Evolutionary conservation across 2,329 filamentous ascomycete species (phyloP).

Genomic region (Neobulgaria alba): DNA sequence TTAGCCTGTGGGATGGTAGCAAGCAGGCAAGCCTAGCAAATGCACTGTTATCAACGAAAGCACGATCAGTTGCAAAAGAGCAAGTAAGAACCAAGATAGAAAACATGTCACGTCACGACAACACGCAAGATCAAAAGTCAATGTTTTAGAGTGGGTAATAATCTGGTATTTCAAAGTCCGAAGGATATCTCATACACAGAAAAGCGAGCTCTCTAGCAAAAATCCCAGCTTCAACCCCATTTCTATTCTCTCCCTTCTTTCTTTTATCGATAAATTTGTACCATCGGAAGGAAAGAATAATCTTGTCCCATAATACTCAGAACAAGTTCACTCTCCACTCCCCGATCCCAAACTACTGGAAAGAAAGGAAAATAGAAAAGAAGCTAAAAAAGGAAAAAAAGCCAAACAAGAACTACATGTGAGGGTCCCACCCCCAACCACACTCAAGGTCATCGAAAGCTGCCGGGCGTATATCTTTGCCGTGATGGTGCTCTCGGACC

Average conservation of each 20-base stretch:
- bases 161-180: constrained; percentile 27
- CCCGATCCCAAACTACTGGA: constrained; percentile 12
- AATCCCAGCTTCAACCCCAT: constrained; percentile 3
- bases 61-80: too few species aligned
- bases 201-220: constrained; percentile 28
- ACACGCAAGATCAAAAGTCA: too few species aligned
- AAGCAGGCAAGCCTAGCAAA: too few species aligned
- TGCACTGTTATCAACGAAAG: too few species aligned
- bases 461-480: constrained; percentile 51
- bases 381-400: constrained; percentile 5
- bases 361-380: constrained; percentile 8
- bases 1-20: too few species aligned
- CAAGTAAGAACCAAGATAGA: too few species aligned
- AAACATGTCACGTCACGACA: too few species aligned
- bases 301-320: background rate
- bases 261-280: background rate
- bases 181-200: constrained; percentile 30
- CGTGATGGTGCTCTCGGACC: constrained; percentile 42
- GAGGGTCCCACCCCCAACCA: constrained; percentile 77
- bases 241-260: constrained; percentile 5
- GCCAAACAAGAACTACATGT: constrained; percentile 41
- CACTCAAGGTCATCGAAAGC: constrained; percentile 72
- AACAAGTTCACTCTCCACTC: background rate
- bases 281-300: background rate
- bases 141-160: constrained; percentile 30